phyloP scores from a whole-genome alignment of 2,329 filamentous ascomycete genomes.

The Apiospora sp. region DNA sequence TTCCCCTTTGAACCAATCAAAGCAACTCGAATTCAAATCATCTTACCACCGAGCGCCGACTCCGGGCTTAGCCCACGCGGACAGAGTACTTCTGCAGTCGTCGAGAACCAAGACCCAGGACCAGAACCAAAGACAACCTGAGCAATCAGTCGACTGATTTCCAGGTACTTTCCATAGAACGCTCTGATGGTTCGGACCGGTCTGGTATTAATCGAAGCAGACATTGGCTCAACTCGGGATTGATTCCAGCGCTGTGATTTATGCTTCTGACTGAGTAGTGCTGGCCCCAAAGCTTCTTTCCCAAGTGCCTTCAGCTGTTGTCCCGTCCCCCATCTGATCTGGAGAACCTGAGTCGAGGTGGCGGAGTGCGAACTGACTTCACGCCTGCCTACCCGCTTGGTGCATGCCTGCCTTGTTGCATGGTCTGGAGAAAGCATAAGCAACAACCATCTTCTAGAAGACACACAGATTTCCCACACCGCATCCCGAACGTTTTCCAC shows the following conservation, averaged over 20 bases:
- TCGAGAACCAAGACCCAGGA: not conserved
- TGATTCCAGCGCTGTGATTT: not conserved
- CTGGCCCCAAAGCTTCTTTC: not conserved
- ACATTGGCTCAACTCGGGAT: not conserved
- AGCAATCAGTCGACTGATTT: not conserved
- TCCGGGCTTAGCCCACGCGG: constrained; percentile 19
- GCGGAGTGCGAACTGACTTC: constrained; percentile 17
- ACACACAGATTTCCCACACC: constrained; percentile 13
- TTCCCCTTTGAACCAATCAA: not conserved
- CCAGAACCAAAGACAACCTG: not conserved
- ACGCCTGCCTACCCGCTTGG: constrained; percentile 16
- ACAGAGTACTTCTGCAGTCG: not conserved
- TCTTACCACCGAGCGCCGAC: constrained; percentile 17
- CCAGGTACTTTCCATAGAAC: constrained; percentile 1
- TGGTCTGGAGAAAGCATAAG: not conserved
- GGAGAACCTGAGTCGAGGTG: constrained; percentile 18
- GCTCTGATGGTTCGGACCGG: not conserved
- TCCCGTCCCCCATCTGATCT: constrained; percentile 12
- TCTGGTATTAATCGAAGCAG: not conserved
- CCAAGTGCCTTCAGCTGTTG: constrained; percentile 13
- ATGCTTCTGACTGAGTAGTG: constrained; percentile 3
- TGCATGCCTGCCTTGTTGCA: constrained; percentile 11
- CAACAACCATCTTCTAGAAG: constrained; percentile 15
- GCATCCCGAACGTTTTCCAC: not conserved
- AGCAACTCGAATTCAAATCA: constrained; percentile 11